These are phyloP conservation scores for Mollisia scopiformis DNA, from an alignment of 2,329 filamentous ascomycete species.

Conservation along the genomic window DNA sequence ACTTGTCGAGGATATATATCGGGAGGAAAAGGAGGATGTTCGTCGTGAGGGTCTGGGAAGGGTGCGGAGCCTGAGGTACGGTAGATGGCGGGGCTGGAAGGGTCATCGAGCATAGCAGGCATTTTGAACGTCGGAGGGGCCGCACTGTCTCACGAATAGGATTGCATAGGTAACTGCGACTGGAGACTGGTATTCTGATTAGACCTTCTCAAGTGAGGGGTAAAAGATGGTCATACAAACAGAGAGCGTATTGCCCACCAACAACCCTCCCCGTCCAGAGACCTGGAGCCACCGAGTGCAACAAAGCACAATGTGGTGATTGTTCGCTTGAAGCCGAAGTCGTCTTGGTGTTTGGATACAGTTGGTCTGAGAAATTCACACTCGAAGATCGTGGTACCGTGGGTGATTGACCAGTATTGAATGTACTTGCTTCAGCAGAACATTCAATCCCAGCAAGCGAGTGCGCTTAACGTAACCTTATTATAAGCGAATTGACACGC, in stretches of 20 bases:
- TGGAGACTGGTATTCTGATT: constrained; percentile 1
- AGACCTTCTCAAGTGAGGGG: not conserved
- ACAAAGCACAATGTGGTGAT: not conserved
- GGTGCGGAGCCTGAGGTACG: constrained; percentile 55
- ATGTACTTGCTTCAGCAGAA: too few species aligned
- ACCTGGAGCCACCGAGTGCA: not conserved
- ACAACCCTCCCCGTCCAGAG: not conserved
- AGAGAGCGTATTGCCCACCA: not conserved
- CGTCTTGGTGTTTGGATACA: not conserved
- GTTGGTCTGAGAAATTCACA: constrained; percentile 1
- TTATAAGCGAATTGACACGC: too few species aligned
- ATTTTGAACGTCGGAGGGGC: constrained; percentile 42
- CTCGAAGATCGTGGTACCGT: not conserved
- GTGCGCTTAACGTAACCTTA: too few species aligned
- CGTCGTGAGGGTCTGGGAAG: constrained; percentile 52
- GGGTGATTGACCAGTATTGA: too few species aligned
- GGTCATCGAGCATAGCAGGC: constrained; percentile 66
- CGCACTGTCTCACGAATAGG: not conserved
- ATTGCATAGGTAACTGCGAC: constrained; percentile 5
- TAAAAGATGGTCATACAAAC: not conserved
- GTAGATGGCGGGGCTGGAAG: constrained; percentile 56
- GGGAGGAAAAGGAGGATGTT: constrained; percentile 46
- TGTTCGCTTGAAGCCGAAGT: not conserved
- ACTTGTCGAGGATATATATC: constrained; percentile 62
- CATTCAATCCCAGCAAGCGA: too few species aligned